Percentiles rank a stretch among this genome's conserved stretches.
Conservation (phyloP, 306 rosid species). For the Prunus persica region Prunus_persica_NCBIv2 NC_034009.1:10793001-10793500, state of each 20-base stretch:
- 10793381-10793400: too few relatives aligned
- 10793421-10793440: background rate
- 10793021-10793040: conserved; percentile 40
- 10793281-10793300: conserved; percentile 79
- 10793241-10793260: conserved; percentile 7
- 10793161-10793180: background rate
- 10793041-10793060: conserved; percentile 69
- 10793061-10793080: conserved; percentile 65
- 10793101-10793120: too few relatives aligned
- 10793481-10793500: conserved; percentile 85
- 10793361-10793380: background rate
- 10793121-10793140: conserved; percentile 11
- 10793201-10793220: background rate
- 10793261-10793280: conserved; percentile 79
- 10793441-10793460: conserved; percentile 66
- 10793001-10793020: background rate
- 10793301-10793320: conserved; percentile 86
- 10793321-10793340: conserved; percentile 30
- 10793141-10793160: background rate
- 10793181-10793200: background rate
- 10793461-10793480: conserved; percentile 83
- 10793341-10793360: background rate
- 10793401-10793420: background rate
- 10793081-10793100: background rate
- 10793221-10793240: background rate